These are phyloP conservation scores for Elaeagnus macrophylla DNA, from an alignment of 306 rosid species.

Conservation along the genomic window DNA sequence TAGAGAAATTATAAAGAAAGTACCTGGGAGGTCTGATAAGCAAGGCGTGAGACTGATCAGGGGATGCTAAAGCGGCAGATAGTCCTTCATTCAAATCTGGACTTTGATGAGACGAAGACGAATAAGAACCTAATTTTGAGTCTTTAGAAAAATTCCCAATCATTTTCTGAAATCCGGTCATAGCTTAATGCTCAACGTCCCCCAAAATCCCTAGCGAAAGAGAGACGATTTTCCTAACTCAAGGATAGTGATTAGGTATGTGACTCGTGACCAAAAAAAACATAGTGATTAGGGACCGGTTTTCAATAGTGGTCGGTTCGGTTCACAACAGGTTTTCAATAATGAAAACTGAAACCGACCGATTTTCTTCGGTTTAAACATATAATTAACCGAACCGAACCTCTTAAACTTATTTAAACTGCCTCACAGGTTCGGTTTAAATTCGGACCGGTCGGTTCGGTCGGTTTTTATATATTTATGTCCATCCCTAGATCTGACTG, in stretches of 20 bases:
- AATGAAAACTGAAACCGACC: too few relatives aligned
- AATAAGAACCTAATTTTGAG: conserved; percentile 7
- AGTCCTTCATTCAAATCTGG: conserved; percentile 16
- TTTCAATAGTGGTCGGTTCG: too few relatives aligned
- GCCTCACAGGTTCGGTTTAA: too few relatives aligned
- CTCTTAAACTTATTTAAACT: too few relatives aligned
- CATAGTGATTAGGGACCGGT: too few relatives aligned
- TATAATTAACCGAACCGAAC: too few relatives aligned
- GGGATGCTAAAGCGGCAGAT: conserved; percentile 27
- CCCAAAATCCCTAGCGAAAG: too few relatives aligned
- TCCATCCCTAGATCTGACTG: too few relatives aligned
- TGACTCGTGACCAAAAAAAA: background rate
- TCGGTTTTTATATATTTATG: too few relatives aligned
- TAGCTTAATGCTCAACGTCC: conserved; percentile 7
- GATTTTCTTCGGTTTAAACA: too few relatives aligned
- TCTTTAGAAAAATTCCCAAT: conserved; percentile 32
- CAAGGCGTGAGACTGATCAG: conserved; percentile 33
- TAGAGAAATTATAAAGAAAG: background rate
- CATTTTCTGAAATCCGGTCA: conserved; percentile 28
- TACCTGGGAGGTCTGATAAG: conserved; percentile 42
- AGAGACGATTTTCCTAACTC: background rate
- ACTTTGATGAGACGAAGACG: conserved; percentile 13
- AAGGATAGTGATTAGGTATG: background rate
- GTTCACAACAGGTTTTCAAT: too few relatives aligned
- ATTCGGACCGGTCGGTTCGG: too few relatives aligned